Conservation (phyloP, 2,329 filamentous ascomycete genomes). For the Phoma sp. region DNA sequence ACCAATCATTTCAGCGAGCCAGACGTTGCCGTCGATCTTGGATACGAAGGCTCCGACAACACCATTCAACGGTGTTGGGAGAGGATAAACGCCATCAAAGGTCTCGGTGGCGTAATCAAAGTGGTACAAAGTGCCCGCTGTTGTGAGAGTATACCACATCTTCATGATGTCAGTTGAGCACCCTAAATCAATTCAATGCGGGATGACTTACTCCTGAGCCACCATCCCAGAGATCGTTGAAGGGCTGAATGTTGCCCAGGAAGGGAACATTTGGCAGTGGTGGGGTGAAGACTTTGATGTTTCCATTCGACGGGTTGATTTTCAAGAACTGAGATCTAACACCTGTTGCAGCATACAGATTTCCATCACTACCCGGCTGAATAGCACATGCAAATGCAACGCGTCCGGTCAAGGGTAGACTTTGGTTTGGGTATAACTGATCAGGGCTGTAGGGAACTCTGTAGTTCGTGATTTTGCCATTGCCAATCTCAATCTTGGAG, state of each 20-base stretch:
- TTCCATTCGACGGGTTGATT: slow-evolving; percentile 9
- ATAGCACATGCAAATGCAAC: slow-evolving; percentile 19
- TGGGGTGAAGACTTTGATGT: slow-evolving; percentile 20
- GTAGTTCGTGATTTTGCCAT: slow-evolving; percentile 16
- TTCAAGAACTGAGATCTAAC: slow-evolving; percentile 18
- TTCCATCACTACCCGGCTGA: slow-evolving; percentile 10
- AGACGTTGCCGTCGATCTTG: slow-evolving; percentile 19
- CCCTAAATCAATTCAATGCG: neutral
- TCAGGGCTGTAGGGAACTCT: slow-evolving; percentile 13
- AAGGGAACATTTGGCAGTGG: slow-evolving; percentile 17
- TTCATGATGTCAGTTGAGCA: neutral
- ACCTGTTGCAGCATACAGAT: slow-evolving; percentile 18
- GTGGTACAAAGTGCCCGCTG: slow-evolving; percentile 18
- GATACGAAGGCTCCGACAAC: slow-evolving; percentile 15
- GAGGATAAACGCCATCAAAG: slow-evolving; percentile 19
- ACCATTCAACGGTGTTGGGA: slow-evolving; percentile 18
- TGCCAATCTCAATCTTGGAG: slow-evolving; percentile 16
- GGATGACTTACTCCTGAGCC: slow-evolving; percentile 2
- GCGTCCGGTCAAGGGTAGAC: slow-evolving; percentile 11
- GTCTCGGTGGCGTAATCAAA: slow-evolving; percentile 19
- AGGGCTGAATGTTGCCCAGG: slow-evolving; percentile 16
- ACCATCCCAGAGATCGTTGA: slow-evolving; percentile 17
- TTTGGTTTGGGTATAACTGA: slow-evolving; percentile 12
- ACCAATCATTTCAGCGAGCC: slow-evolving; percentile 18
- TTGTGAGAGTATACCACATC: slow-evolving; percentile 23